phyloP scores from a whole-genome alignment of 2,329 filamentous ascomycete genomes.

The Ascosphaera apis region DNA sequence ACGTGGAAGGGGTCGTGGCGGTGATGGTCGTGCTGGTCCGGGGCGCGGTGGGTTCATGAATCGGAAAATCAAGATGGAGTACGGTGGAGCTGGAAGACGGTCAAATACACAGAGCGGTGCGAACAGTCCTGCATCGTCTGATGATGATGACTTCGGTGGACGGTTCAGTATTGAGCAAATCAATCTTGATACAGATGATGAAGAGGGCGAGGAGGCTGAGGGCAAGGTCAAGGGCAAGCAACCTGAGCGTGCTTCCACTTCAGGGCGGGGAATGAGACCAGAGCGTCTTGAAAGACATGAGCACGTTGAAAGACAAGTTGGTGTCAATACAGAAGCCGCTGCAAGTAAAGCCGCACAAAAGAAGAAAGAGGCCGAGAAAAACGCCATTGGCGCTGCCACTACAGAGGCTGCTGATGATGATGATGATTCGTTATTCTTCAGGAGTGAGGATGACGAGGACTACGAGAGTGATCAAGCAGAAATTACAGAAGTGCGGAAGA shows the following conservation, averaged over 20 bases:
- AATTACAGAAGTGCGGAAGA: constrained; percentile 20
- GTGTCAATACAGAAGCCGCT: constrained; percentile 31
- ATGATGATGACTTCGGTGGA: constrained; percentile 26
- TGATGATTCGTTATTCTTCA: constrained; percentile 13
- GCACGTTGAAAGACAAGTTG: constrained; percentile 30
- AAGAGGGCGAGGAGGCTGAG: constrained; percentile 13
- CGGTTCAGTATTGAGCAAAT: constrained; percentile 35
- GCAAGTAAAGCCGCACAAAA: constrained; percentile 21
- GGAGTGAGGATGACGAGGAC: constrained; percentile 13
- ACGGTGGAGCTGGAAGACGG: constrained; percentile 3
- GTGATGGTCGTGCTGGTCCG: constrained; percentile 10
- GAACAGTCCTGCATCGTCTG: constrained; percentile 23
- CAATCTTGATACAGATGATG: constrained; percentile 31
- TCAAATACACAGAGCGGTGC: constrained; percentile 9
- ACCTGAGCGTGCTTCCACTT: constrained; percentile 6
- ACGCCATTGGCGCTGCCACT: constrained; percentile 5
- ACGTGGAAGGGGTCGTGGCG: constrained; percentile 11
- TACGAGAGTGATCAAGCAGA: constrained; percentile 14
- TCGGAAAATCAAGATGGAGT: constrained; percentile 13
- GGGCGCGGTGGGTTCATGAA: constrained; percentile 8
- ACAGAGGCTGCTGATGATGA: constrained; percentile 7
- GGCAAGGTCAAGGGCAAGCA: constrained; percentile 14
- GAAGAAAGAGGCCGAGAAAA: constrained; percentile 14
- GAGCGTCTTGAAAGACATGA: constrained; percentile 32
- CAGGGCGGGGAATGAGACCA: constrained; percentile 20